Percentiles rank a stretch among this genome's conserved stretches.
These are phyloP conservation scores for Ailanthus altissimus DNA, from an alignment of 345 rosid genomes.

Conservation along the genomic window DNA sequence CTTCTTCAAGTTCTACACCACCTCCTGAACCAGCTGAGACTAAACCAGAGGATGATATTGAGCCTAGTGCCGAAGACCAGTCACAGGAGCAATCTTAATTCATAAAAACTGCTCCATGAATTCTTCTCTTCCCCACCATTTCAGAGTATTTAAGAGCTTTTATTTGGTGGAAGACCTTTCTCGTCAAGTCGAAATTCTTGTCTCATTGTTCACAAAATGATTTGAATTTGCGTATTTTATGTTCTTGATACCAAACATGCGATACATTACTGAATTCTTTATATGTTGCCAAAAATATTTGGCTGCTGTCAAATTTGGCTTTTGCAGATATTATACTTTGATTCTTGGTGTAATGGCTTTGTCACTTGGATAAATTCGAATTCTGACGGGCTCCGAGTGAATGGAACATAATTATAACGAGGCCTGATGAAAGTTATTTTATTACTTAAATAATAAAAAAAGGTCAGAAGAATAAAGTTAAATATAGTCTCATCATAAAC, in stretches of 20 bases:
- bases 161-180: neutral
- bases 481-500: neutral
- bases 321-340: neutral
- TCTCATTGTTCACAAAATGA: slow-evolving; percentile 17
- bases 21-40: slow-evolving; percentile 51
- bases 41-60: neutral
- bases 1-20: slow-evolving; percentile 46
- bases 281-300: neutral
- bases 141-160: neutral
- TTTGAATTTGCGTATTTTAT: neutral
- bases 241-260: slow-evolving; percentile 9
- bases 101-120: neutral
- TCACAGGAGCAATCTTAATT: slow-evolving; percentile 18
- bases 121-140: slow-evolving; percentile 1
- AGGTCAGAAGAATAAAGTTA: neutral
- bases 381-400: too few relatives aligned
- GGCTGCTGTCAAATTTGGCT: neutral
- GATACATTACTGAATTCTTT: slow-evolving; percentile 11
- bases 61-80: neutral
- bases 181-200: slow-evolving; percentile 10
- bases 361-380: too few relatives aligned
- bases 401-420: neutral
- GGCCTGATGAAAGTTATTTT: neutral
- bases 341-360: neutral
- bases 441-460: neutral